Evolutionary conservation across 768 basidiomycete species (phyloP), one percentile per base, ranked within the genome.

Genomic region (Lentinula detonsa): DNA sequence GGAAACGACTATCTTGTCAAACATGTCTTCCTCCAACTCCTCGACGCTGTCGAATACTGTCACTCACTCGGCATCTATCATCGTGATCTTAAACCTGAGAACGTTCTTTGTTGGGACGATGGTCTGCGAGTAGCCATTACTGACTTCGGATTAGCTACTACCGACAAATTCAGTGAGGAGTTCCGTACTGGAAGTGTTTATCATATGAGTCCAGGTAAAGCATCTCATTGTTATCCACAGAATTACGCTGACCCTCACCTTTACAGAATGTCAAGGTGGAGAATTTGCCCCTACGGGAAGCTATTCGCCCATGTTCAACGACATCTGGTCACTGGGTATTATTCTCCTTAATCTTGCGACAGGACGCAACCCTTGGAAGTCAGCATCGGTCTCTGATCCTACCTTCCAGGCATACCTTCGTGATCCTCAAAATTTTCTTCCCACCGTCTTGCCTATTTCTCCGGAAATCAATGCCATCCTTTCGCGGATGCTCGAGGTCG

Each of bases 111-210:
- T 73, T 90, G 88, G 77, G 81, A 88, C 71, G 74, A 81, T 64
- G 95, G 94, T 52, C 77, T 81, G 65, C 80, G 84, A 55, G 83
- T 97, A 57, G 87, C 91, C 56, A 83, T 98, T 64, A 95, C 95
- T 40, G 96, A 98, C 75, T 98, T 98, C 72, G 96, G 96, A 23
- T 83, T 98, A 6, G 90, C 95, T 2, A 97, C 95, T 4, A 90
- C 89, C 21, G 93, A 96, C 64, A 84, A 83, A 69, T 78, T 84
- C 59, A 94, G 92, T 67, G 83, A 83, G 59, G 95, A 98, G 72
- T 93, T 95, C 73, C 85, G 92, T 56, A 97, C 95, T 39, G 95
- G 95, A n/a, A 95, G 92, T 67, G 85, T 95, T n/a, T 97, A 94
- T 74, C 96, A 97, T 74, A 95, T 98, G 90, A 95, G 93, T 69